Percentiles rank a stretch among this genome's conserved stretches.
Conservation (phyloP, 2,329 filamentous ascomycete species). For the Podosphaera xanthii region DNA sequence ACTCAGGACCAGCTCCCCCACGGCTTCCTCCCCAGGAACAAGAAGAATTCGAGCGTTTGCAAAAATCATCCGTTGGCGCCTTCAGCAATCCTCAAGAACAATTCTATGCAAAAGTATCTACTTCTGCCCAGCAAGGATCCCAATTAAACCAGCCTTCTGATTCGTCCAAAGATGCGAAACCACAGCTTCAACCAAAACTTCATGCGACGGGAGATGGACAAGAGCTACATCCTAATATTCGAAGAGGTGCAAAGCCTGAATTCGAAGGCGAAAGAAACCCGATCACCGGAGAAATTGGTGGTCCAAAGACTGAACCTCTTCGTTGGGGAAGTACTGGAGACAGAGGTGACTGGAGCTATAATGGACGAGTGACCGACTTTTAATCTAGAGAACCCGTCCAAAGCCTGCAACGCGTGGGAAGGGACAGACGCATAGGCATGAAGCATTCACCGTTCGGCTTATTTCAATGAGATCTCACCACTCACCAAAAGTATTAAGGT, state of each 20-base stretch:
- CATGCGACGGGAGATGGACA: conserved; percentile 35
- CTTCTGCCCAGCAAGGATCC: conserved; percentile 5
- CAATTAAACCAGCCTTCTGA: conserved; percentile 27
- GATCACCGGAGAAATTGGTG: conserved; percentile 82
- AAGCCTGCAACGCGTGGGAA: no score
- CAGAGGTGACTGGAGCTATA: conserved; percentile 60
- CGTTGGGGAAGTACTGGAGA: conserved; percentile 57
- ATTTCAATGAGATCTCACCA: neutral
- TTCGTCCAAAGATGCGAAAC: conserved; percentile 7
- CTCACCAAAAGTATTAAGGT: no score
- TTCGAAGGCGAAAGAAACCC: conserved; percentile 87
- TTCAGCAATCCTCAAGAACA: conserved; percentile 38
- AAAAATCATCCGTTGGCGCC: conserved; percentile 51
- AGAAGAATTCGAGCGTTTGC: conserved; percentile 72
- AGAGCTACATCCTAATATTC: conserved; percentile 46
- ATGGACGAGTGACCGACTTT: conserved; percentile 87
- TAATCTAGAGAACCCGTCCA: conserved; percentile 10
- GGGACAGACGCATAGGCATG: no score
- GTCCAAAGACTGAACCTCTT: conserved; percentile 90
- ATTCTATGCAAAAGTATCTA: conserved; percentile 3
- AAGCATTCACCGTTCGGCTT: neutral
- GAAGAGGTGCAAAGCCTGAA: conserved; percentile 62
- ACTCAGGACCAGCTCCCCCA: conserved; percentile 46
- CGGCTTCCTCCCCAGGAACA: conserved; percentile 75
- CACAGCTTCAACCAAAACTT: conserved; percentile 19